Evolutionary conservation across 305 asterid genomes (phyloP).

Genomic region (Solanum hybrid): DNA sequence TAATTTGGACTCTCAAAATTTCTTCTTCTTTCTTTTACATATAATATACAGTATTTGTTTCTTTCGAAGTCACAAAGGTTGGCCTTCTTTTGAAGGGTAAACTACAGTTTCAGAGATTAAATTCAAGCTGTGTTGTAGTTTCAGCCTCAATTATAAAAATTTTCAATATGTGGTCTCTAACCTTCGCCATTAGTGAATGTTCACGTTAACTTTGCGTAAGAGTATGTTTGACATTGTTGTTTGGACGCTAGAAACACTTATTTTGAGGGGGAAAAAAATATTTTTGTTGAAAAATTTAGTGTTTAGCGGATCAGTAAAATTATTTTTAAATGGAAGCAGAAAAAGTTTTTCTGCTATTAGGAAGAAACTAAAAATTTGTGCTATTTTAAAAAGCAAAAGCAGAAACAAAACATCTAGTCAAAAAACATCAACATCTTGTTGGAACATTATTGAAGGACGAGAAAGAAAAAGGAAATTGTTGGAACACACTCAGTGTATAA

Average conservation of each 20-base stretch:
- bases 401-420: neutral
- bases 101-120: neutral
- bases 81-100: neutral
- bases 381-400: neutral
- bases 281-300: neutral
- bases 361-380: neutral
- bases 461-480: too few relatives aligned
- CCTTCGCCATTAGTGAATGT: neutral
- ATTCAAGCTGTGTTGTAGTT: neutral
- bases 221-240: too few relatives aligned
- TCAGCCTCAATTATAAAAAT: neutral
- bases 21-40: neutral
- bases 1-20: neutral
- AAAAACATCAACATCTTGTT: too few relatives aligned
- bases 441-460: too few relatives aligned
- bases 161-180: neutral
- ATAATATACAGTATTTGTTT: neutral
- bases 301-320: too few relatives aligned
- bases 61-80: neutral
- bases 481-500: too few relatives aligned
- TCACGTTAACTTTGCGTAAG: neutral
- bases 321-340: too few relatives aligned
- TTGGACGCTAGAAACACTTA: too few relatives aligned
- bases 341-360: neutral
- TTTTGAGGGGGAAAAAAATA: too few relatives aligned